Conservation (phyloP, 306 rosid species). For the Elaeagnus macrophylla region DNA sequence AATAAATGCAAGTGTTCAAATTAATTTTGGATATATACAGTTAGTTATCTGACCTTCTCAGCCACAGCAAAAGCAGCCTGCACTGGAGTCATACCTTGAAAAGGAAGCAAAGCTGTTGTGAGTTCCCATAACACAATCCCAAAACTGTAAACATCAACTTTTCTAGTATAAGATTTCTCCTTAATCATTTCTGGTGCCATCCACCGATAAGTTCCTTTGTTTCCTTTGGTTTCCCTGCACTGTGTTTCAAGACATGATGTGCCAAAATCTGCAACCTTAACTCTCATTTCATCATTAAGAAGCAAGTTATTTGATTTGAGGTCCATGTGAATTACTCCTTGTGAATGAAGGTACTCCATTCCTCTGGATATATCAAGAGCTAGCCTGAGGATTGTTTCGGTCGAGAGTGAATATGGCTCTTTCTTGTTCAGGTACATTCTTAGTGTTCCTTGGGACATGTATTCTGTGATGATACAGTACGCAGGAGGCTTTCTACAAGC, state of each 20-base stretch:
- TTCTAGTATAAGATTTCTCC: conserved; percentile 76
- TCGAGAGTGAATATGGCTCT: conserved; percentile 91
- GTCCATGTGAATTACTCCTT: conserved; percentile 94
- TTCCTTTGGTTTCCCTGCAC: conserved; percentile 82
- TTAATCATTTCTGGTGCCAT: conserved; percentile 98
- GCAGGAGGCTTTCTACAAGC: conserved; percentile 96
- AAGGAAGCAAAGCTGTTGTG: conserved; percentile 87
- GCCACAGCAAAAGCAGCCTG: conserved; percentile 99
- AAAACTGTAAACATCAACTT: conserved; percentile 91
- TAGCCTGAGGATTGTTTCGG: conserved; percentile 76
- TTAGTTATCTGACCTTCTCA: conserved; percentile 66
- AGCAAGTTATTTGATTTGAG: conserved; percentile 88
- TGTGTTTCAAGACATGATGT: conserved; percentile 92
- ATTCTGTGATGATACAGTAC: conserved; percentile 90
- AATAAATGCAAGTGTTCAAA: conserved; percentile 3
- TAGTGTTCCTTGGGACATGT: conserved; percentile 97
- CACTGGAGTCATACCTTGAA: conserved; percentile 98
- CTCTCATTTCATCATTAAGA: conserved; percentile 95
- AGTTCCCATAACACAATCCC: conserved; percentile 98
- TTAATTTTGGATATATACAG: conserved; percentile 12
- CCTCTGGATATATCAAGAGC: conserved; percentile 97
- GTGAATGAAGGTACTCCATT: conserved; percentile 96
- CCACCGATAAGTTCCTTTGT: conserved; percentile 98
- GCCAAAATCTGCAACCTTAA: conserved; percentile 94
- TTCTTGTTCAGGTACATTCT: conserved; percentile 98